Evolutionary conservation across 2,329 filamentous ascomycete genomes (phyloP).

Genomic region (Ilyonectria destructans): DNA sequence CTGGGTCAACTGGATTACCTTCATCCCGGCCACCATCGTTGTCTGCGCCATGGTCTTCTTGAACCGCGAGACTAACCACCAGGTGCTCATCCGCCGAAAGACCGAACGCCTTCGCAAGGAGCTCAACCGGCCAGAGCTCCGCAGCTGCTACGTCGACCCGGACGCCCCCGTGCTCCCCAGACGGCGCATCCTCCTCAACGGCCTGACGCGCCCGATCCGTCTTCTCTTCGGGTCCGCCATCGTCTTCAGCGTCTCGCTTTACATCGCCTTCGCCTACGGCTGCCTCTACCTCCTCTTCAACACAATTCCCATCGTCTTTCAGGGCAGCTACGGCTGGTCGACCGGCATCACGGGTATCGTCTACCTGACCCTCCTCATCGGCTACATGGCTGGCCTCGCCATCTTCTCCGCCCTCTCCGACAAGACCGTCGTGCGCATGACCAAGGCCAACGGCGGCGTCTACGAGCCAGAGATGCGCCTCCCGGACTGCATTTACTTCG

Average conservation of each 20-base stretch:
- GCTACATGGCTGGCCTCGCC: slow-evolving; percentile 59
- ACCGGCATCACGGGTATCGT: slow-evolving; percentile 64
- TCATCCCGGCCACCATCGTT: slow-evolving; percentile 59
- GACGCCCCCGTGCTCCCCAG: slow-evolving; percentile 42
- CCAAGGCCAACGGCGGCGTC: slow-evolving; percentile 59
- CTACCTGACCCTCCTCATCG: slow-evolving; percentile 65
- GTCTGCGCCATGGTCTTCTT: slow-evolving; percentile 48
- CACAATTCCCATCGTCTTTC: slow-evolving; percentile 67
- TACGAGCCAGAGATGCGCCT: slow-evolving; percentile 56
- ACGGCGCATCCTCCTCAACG: slow-evolving; percentile 60
- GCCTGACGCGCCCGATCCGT: slow-evolving; percentile 67
- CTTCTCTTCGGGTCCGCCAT: slow-evolving; percentile 67
- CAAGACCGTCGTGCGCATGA: slow-evolving; percentile 62
- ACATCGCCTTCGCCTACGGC: slow-evolving; percentile 68
- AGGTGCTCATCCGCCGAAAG: slow-evolving; percentile 68
- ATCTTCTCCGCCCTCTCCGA: slow-evolving; percentile 63
- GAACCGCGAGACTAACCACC: slow-evolving; percentile 60
- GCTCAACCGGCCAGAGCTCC: slow-evolving; percentile 59
- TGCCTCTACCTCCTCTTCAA: slow-evolving; percentile 70
- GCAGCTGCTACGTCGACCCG: slow-evolving; percentile 64
- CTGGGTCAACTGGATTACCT: slow-evolving; percentile 68
- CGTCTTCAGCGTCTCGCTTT: slow-evolving; percentile 63
- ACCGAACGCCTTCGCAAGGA: slow-evolving; percentile 61
- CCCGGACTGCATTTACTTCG: slow-evolving; percentile 53
- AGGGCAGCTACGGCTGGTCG: slow-evolving; percentile 63